Evolutionary conservation across 2,329 filamentous ascomycete genomes (phyloP).

Genomic region (Trichoderma hamatum): DNA sequence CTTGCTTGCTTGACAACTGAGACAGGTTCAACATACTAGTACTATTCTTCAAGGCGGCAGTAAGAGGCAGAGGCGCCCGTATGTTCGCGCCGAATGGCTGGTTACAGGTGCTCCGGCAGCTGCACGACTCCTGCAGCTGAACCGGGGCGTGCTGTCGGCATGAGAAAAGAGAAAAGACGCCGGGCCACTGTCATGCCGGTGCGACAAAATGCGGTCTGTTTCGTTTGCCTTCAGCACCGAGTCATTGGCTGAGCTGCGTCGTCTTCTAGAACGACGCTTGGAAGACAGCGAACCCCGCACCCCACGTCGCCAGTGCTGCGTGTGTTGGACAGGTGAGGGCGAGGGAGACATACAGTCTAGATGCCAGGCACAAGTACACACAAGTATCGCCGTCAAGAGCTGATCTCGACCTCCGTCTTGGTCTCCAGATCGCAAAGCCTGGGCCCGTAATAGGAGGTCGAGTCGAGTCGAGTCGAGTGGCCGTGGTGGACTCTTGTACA

Average conservation of each 20-base stretch:
- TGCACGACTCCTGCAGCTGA: not conserved
- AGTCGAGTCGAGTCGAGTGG: not conserved
- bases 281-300: slow-evolving; percentile 26
- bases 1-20: not conserved
- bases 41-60: not conserved
- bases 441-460: not conserved
- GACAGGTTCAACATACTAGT: not conserved
- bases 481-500: not conserved
- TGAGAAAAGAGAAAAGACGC: not conserved
- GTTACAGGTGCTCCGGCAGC: not conserved
- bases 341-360: not conserved
- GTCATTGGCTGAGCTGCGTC: slow-evolving; percentile 15
- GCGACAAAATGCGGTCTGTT: slow-evolving; percentile 15
- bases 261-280: slow-evolving; percentile 26
- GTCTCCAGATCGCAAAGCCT: not conserved
- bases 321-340: not conserved
- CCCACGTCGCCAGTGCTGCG: slow-evolving; percentile 17
- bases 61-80: not conserved
- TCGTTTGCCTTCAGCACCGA: not conserved
- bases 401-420: not conserved
- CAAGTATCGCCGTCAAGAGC: not conserved
- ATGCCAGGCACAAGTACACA: not conserved
- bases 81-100: not conserved
- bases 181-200: not conserved
- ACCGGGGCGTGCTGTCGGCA: not conserved